Percentiles rank a stretch among this genome's conserved stretches.
phyloP scores from a whole-genome alignment of 768 basidiomycete genomes.

The Candolleomyces aberdarensis region DNA sequence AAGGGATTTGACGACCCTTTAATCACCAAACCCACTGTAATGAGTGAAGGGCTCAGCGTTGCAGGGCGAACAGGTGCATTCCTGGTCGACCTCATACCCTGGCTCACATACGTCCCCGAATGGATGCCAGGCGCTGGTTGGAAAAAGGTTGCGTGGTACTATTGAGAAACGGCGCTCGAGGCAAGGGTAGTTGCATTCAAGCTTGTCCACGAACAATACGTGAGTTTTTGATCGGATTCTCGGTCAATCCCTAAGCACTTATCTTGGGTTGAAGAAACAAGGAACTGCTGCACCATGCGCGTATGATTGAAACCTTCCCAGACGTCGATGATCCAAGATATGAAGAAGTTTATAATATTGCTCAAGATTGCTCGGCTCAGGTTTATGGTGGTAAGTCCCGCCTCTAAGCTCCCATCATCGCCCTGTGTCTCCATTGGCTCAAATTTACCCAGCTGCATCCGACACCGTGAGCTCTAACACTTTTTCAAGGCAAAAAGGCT shows the following conservation, averaged over 20 bases:
- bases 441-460: too few relatives aligned
- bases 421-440: too few relatives aligned
- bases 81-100: slow-evolving; percentile 13
- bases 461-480: too few relatives aligned
- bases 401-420: not conserved
- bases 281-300: not conserved
- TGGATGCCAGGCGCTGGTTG: too few relatives aligned
- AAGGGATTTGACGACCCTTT: not conserved
- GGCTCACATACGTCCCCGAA: slow-evolving; percentile 40
- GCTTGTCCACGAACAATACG: slow-evolving; percentile 19
- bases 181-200: not conserved
- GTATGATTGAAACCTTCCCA: not conserved
- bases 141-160: slow-evolving; percentile 32
- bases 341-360: not conserved
- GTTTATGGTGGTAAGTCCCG: slow-evolving; percentile 5
- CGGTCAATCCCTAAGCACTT: not conserved
- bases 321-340: not conserved
- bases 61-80: slow-evolving; percentile 8
- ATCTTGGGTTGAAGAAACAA: not conserved
- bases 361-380: not conserved
- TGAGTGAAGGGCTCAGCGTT: not conserved
- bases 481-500: not conserved
- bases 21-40: slow-evolving; percentile 5
- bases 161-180: slow-evolving; percentile 14
- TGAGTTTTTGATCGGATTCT: slow-evolving; percentile 10